phyloP scores from a whole-genome alignment of 805 yeast species.

The Candida pseudoglaebosa region DNA sequence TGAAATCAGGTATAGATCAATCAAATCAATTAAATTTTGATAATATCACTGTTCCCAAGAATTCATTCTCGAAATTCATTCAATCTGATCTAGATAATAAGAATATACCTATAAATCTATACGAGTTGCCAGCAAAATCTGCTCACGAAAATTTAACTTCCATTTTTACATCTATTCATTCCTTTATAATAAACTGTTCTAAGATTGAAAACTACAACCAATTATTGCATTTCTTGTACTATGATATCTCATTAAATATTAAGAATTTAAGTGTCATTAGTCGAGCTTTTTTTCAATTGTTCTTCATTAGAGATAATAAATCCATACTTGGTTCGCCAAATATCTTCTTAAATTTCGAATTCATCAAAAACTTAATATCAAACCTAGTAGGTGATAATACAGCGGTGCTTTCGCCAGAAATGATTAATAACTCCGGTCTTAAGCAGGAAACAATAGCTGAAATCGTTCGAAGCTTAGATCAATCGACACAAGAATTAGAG shows the following conservation, averaged over 20 bases:
- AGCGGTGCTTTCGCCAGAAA: constrained; percentile 22
- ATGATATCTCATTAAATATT: constrained; percentile 23
- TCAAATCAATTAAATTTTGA: constrained; percentile 6
- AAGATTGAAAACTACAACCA: constrained; percentile 19
- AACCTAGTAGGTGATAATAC: constrained; percentile 34
- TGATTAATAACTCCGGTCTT: constrained; percentile 7
- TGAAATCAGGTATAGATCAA: constrained; percentile 14
- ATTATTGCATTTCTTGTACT: constrained; percentile 23
- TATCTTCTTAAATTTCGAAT: constrained; percentile 17
- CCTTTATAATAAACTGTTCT: constrained; percentile 16
- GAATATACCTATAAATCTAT: constrained; percentile 34
- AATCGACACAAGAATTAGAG: constrained; percentile 45
- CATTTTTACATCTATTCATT: constrained; percentile 18
- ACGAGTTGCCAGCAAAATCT: constrained; percentile 15
- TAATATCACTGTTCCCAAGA: constrained; percentile 13
- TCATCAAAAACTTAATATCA: constrained; percentile 35
- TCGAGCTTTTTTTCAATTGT: constrained; percentile 60
- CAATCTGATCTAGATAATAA: constrained; percentile 35
- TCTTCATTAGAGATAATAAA: constrained; percentile 58
- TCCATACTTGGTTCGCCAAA: constrained; percentile 48
- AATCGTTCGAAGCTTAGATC: constrained; percentile 14
- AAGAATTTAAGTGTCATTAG: constrained; percentile 43
- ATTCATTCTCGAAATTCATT: constrained; percentile 31
- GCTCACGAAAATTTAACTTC: constrained; percentile 18
- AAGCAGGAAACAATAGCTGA: constrained; percentile 7